Base-by-base conservation (phyloP, 2,329 filamentous ascomycete species). In the Uncinocarpus reesii region DNA sequence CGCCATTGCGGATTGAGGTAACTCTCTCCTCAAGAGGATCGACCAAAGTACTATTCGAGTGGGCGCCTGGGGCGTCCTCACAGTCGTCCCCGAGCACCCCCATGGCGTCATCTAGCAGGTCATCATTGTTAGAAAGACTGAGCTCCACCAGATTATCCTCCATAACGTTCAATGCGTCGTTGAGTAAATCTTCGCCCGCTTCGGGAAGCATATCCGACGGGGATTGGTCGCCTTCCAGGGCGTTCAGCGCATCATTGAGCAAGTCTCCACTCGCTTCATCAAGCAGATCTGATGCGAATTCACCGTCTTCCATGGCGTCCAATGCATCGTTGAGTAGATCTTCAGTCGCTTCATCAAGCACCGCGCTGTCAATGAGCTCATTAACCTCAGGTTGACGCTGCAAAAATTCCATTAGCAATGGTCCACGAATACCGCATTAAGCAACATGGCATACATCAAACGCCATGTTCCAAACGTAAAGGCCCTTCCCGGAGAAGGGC, bases 1-100 rank as follows among this genome's bases (percentile, higher is more conserved):
- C 54, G 3, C 57, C 57, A 47, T 61, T 61, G 7, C 59, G 56
- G n/a, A 54, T 57, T 1, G 57, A 53, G 3, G 59, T 61, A 8
- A 57, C 54, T 13, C 43, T 53, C 6, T 55, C 56, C 31, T 58
- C 58, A 16, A 61, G 40, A 11, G 54, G 54, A 34, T 61, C 55
- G 13, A 53, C 21, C 1, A 18, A 5, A 29, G 10, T 15, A 7
- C 34, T 43, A 32, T 29, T 37, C 34, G 20, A 36, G 20, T 5
- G 24, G 20, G 34, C 20, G 18, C 29, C 42, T 4, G 20, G 16
- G 29, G 29, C 7, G 18, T n/a, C 16, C 28, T 47, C 42, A 24
- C 18, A 23, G 16, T 24, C 47, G n/a, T 18, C 11, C 11, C 29
- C 29, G 8, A 47, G 20, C 7, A 24, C 32, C 15, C 36, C 48